Base-by-base conservation (phyloP, 2,329 filamentous ascomycete species). In the Paramyrothecium sp. region DNA sequence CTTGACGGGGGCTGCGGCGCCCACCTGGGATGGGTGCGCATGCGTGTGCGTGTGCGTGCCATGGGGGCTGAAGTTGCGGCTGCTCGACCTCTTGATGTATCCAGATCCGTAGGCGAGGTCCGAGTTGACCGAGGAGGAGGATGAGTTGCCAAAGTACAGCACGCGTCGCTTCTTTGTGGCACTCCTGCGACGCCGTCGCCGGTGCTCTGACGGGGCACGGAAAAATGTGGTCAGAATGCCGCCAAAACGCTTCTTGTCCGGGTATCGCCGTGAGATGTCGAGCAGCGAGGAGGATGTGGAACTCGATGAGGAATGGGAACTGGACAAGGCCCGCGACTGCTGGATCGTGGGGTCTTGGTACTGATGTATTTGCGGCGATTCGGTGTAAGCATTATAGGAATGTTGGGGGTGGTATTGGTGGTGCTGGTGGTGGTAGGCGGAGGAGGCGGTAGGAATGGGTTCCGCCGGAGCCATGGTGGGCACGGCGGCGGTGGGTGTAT, bases 31-130 rank as follows among this genome's bases (percentile, higher is more conserved):
- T 12, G 54, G 50, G 5, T 30, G 26, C 10, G 26, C 26, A 44
- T 16, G 13, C 13, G 49, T n/a, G 12, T 16, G 13, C 13, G 49
- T n/a, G 12, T 20, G 17, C 20, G 49, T 17, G 49, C 62, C 65
- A 54, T 62, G 61, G 26, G 66, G 65, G 54, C 68, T 67, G 21
- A 66, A 62, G 49, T 63, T 68, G 44, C 67, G 67, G 54, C 65
- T 66, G 60, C 69, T 73, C 10, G 64, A 58, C 38, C 73, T 72
- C 59, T 78, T 79, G 51, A 84, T 75, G 61, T 81, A 88, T 17
- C 85, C 87, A 55, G 75, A 79, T 11, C 88, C 87, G 67, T 89
- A 90, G 11, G 87, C 87, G 59, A 90, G 73, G 67, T 91, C 88
- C 20, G 82, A 84, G 69, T 89, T 86, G 55, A 89, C 78, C 1